phyloP scores from a whole-genome alignment of 352 stramenopile genomes.

The Pythium sp. region DNA sequence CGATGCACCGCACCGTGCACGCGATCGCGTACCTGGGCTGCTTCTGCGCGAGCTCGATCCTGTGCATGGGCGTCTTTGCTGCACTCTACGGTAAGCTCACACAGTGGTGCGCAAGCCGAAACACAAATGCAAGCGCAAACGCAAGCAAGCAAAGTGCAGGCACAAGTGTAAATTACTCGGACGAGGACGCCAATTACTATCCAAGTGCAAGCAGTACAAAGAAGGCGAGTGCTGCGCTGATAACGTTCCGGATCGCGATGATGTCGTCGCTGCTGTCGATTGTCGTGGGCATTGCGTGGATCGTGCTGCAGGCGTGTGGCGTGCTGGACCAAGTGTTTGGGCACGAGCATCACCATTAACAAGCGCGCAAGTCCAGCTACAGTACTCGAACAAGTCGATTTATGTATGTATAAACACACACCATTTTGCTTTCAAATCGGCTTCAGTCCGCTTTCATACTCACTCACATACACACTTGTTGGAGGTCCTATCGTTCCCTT shows the following conservation, averaged over 20 bases:
- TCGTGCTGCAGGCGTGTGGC: constrained; percentile 59
- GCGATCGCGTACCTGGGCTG: constrained; percentile 78
- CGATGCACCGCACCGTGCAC: constrained; percentile 45
- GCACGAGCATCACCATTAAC: constrained; percentile 15
- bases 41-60: constrained; percentile 83
- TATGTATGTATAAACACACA: not conserved
- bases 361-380: not conserved
- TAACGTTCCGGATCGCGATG: constrained; percentile 46
- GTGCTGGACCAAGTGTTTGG: constrained; percentile 65
- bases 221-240: constrained; percentile 2
- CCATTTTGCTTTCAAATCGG: not conserved
- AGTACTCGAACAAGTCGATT: not conserved
- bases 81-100: constrained; percentile 76
- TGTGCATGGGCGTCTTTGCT: constrained; percentile 88
- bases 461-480: constrained; percentile 6
- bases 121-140: not conserved
- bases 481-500: not conserved
- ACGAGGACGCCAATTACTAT: constrained; percentile 19
- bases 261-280: constrained; percentile 59
- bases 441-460: not conserved
- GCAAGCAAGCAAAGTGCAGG: not conserved
- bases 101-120: constrained; percentile 18
- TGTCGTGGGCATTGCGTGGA: constrained; percentile 61
- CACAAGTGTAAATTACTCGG: not conserved
- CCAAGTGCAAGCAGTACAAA: not conserved